Conservation (phyloP, 2,329 filamentous ascomycete genomes). For the Teratosphaeria gauchensis region DNA sequence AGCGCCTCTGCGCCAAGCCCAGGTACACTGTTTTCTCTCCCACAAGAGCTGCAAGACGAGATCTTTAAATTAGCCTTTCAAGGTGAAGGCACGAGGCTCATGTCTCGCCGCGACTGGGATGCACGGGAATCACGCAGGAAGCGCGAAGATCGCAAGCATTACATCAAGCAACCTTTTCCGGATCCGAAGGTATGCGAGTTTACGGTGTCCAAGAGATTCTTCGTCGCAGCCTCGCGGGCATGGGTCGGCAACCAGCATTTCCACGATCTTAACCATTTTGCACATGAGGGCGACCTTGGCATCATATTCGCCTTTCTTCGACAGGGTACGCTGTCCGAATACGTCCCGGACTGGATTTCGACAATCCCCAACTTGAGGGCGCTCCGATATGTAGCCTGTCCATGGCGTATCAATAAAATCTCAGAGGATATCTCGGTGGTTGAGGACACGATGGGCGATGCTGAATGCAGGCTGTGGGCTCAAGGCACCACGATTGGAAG, state of each 20-base stretch:
- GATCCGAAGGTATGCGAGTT: not conserved
- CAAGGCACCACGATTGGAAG: not conserved
- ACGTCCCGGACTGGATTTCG: no score
- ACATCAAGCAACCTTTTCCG: not conserved
- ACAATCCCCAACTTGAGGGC: no score
- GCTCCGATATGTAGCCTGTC: no score
- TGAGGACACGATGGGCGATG: not conserved
- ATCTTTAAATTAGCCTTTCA: not conserved
- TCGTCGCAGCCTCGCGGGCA: not conserved
- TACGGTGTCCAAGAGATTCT: not conserved
- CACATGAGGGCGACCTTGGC: no score
- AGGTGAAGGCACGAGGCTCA: not conserved
- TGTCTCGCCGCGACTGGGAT: constrained; percentile 1
- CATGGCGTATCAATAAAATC: no score
- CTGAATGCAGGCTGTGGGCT: not conserved
- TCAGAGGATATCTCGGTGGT: no score
- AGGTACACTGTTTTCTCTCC: not conserved
- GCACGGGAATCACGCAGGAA: not conserved
- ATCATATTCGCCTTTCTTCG: no score
- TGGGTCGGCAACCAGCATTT: not conserved
- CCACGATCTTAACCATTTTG: no score
- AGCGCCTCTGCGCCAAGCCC: not conserved
- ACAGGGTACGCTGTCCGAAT: no score
- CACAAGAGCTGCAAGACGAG: constrained; percentile 2
- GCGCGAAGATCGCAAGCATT: not conserved